Percentiles rank a stretch among this genome's conserved stretches.
Conservation (phyloP, 176 grass and related monocot species). For the Leersia perrieri region DNA sequence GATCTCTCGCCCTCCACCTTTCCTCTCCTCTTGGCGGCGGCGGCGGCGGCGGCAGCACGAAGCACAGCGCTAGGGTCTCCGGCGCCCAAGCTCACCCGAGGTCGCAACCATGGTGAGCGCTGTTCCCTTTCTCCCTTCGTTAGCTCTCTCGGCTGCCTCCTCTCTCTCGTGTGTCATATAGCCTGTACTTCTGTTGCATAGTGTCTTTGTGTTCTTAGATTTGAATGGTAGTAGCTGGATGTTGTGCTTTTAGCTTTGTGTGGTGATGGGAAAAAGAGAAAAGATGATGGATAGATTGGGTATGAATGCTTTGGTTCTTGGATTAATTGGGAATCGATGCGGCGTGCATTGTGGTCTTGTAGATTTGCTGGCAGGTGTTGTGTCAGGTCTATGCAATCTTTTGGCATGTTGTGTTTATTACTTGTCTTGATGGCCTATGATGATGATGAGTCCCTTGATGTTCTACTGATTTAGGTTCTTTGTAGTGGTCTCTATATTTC, state of each 20-base stretch:
- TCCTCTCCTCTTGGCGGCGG: not conserved
- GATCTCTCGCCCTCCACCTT: not conserved
- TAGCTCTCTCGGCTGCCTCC: not conserved
- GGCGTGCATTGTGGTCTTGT: not conserved
- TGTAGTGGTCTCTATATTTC: not conserved
- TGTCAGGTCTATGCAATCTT: not conserved
- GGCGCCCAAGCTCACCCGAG: not conserved
- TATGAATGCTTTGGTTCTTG: not conserved
- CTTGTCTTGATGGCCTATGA: not conserved
- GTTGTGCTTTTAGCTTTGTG: no score
- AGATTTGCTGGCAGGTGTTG: not conserved
- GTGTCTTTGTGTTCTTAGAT: not conserved
- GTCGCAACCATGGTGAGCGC: conserved; percentile 23
- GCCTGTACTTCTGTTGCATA: not conserved
- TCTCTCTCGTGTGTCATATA: not conserved
- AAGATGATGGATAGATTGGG: not conserved
- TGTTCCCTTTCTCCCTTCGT: no score
- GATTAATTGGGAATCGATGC: not conserved
- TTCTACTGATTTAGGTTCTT: not conserved
- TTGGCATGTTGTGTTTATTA: not conserved
- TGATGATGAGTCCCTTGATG: not conserved
- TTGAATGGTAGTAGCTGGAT: not conserved
- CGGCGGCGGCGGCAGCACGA: not conserved
- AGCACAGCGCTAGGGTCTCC: not conserved
- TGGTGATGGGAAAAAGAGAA: not conserved